Conservation (phyloP, 495 filamentous ascomycete genomes). For the Oidiodendron maius region DNA sequence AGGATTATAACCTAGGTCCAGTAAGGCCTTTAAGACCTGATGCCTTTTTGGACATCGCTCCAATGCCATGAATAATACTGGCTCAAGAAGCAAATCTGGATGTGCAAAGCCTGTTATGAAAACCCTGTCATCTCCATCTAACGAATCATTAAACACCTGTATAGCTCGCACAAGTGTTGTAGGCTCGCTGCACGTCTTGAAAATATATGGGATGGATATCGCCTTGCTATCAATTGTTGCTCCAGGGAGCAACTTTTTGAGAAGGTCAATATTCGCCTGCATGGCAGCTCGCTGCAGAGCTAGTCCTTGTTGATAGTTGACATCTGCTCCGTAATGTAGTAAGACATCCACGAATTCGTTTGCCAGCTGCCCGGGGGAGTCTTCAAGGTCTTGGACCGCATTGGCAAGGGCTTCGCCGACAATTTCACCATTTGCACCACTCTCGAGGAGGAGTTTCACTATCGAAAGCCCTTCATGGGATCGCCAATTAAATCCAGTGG, state of each 20-base stretch:
- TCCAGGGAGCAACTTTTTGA: neutral
- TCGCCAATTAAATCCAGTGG: neutral
- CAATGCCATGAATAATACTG: neutral
- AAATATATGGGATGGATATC: constrained; percentile 1
- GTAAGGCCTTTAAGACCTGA: neutral
- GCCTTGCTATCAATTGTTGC: neutral
- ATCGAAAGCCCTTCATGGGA: neutral
- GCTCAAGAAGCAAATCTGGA: neutral
- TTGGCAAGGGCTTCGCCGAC: constrained; percentile 1
- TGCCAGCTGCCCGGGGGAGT: neutral
- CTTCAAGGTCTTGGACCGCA: neutral
- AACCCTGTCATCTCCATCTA: neutral
- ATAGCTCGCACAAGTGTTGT: neutral
- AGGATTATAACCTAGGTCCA: neutral
- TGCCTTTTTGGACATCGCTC: neutral
- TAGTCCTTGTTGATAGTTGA: constrained; percentile 4
- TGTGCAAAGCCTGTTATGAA: neutral
- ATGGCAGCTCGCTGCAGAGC: neutral
- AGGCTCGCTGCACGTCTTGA: neutral
- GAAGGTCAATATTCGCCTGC: neutral
- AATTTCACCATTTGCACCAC: neutral
- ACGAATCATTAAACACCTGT: neutral
- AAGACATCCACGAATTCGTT: neutral
- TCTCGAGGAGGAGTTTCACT: neutral
- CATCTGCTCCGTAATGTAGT: neutral